A percentile compares a stretch with the other conserved stretches of the same genome.
These are phyloP conservation scores for Sonneratia alba DNA, from an alignment of 345 rosid genomes.

Conservation along the genomic window DNA sequence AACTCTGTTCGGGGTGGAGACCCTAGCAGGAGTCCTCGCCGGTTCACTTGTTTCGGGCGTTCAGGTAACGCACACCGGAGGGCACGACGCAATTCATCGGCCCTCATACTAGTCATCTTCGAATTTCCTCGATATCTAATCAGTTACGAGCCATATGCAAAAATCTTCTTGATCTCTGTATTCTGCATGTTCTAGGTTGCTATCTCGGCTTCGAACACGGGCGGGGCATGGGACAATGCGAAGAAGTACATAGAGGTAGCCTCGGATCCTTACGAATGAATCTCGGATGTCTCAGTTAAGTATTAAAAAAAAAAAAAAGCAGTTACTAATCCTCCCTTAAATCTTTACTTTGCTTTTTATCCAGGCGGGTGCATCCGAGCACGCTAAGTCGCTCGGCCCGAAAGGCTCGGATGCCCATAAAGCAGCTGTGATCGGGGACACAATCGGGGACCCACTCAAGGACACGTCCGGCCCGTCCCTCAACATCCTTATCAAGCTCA, in stretches of 20 bases:
- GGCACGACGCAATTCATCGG: too few relatives aligned
- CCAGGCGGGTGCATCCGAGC: conserved; percentile 54
- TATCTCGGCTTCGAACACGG: conserved; percentile 66
- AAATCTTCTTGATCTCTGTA: neutral
- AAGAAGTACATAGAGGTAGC: conserved; percentile 67
- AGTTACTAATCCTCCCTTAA: neutral
- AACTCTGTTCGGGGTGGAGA: conserved; percentile 56
- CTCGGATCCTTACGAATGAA: neutral
- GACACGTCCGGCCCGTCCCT: conserved; percentile 69
- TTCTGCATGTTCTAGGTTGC: conserved; percentile 32
- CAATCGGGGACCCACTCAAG: conserved; percentile 63
- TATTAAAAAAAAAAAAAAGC: too few relatives aligned
- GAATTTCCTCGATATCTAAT: too few relatives aligned
- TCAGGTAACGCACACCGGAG: conserved; percentile 20
- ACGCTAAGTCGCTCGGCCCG: conserved; percentile 50
- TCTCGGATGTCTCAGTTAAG: too few relatives aligned
- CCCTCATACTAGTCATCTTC: neutral
- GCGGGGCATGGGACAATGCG: conserved; percentile 71
- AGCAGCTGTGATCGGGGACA: conserved; percentile 69
- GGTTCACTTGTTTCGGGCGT: conserved; percentile 68
- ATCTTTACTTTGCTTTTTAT: too few relatives aligned
- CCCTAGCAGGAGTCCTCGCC: conserved; percentile 64
- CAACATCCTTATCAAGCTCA: conserved; percentile 68
- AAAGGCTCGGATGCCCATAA: conserved; percentile 68
- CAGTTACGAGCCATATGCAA: too few relatives aligned